phyloP scores from a whole-genome alignment of 2,329 filamentous ascomycete species.

The Bertia moriformis region DNA sequence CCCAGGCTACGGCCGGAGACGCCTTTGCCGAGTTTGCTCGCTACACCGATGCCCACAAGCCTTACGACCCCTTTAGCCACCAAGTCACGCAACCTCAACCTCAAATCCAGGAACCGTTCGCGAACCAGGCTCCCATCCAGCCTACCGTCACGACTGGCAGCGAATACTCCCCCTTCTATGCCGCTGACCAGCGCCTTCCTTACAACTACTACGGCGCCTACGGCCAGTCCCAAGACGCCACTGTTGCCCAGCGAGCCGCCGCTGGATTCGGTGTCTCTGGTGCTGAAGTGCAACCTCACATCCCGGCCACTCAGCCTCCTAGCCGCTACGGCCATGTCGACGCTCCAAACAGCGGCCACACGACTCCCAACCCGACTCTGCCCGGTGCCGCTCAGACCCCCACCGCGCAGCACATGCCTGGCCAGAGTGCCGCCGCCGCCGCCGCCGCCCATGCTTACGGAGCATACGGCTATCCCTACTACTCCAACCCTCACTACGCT shows the following conservation, averaged over 20 bases:
- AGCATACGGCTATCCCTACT: neutral
- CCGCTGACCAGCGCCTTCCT: constrained; percentile 1
- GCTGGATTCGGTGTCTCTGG: constrained; percentile 1
- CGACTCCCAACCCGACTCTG: neutral
- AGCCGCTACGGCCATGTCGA: constrained; percentile 1
- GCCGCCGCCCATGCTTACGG: constrained; percentile 1
- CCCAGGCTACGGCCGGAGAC: neutral
- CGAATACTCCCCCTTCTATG: constrained; percentile 1
- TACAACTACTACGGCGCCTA: constrained; percentile 1
- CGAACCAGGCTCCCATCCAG: neutral
- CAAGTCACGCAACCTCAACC: neutral
- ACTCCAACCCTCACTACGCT: constrained; percentile 1
- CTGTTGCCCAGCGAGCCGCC: neutral
- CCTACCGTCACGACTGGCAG: neutral
- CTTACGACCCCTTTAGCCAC: neutral
- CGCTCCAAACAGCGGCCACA: constrained; percentile 1
- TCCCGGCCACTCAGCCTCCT: neutral
- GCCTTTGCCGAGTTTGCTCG: neutral
- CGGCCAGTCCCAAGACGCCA: neutral
- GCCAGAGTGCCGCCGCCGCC: neutral
- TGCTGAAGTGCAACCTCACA: neutral
- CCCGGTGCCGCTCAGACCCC: neutral
- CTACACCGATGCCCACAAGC: constrained; percentile 1
- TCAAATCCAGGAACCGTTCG: constrained; percentile 1
- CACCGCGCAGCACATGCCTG: neutral